Base-by-base conservation (phyloP, 495 filamentous ascomycete genomes). In the Astrothelium macrocarpum region DNA sequence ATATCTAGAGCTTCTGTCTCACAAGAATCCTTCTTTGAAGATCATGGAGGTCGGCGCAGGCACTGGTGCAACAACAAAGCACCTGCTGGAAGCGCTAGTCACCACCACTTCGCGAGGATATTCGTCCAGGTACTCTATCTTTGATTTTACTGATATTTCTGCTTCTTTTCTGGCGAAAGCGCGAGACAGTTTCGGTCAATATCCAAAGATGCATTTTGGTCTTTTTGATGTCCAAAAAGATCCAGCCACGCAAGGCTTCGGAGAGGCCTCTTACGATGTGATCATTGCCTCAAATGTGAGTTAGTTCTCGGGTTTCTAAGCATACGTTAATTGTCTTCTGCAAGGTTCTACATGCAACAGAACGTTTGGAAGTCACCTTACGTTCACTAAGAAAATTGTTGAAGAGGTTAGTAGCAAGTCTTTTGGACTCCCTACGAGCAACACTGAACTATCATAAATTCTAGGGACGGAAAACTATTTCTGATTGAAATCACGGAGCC, bases 81-180 rank as follows among this genome's bases (percentile, higher is more conserved):
- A 5, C 34, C 5, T 39, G 5, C 34, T 39, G 5, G 14, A 39
- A 5, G 14, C 14, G 34, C 34, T 39, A 5, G 34, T 5, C 14
- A 14, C 5, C 34, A 5, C 5, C 5, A 39, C 34, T 14, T 5
- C 5, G 5, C 5, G 14, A 5, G 34, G 5, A 5, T 5, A 14
- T 5, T 39, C 34, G 14, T 10, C 32, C 28, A 25, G 14, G 25
- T 34, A 14, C 29, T 16, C 12, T 28, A 1, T 29, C 25, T 71
- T 63, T 58, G 28, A 46, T 16, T 71, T 43, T 59, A 71, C 69
- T 28, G 66, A 71, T 53, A 59, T 68, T 10, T 68, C 69, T 0
- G 11, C 59, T 7, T 32, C 20, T 14, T 68, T 68, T 36, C 67
- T 71, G 32, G 64, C 62, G 28, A 53, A 53, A 18, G 66, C 66